Percentiles rank a stretch among this genome's conserved stretches.
Conservation (phyloP, 208 protist species). For the Acanthamoeba rhysodes region DNA sequence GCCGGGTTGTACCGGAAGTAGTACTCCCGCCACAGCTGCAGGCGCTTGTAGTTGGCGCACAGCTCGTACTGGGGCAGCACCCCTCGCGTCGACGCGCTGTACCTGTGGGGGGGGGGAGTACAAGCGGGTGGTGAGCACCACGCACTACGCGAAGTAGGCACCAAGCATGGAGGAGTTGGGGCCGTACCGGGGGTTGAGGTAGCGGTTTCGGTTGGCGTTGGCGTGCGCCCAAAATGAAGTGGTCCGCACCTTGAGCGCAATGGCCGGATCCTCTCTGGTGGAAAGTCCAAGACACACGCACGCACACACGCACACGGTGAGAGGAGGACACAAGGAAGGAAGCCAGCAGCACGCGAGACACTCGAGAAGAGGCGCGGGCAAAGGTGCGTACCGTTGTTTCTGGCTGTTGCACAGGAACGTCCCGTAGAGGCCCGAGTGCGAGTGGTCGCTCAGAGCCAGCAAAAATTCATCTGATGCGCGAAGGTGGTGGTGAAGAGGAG, state of each 20-base stretch:
- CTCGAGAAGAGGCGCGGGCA: not conserved
- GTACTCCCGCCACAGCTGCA: constrained; percentile 66
- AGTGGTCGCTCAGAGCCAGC: constrained; percentile 25
- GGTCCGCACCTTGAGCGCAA: constrained; percentile 33
- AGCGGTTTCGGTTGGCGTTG: constrained; percentile 8
- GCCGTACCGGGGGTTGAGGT: constrained; percentile 28
- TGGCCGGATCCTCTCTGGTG: not conserved
- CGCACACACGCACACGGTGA: not conserved
- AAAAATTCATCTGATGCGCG: not conserved
- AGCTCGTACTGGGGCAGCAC: constrained; percentile 46
- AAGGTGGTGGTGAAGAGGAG: no score
- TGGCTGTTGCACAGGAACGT: constrained; percentile 67
- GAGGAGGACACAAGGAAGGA: not conserved
- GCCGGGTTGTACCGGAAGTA: constrained; percentile 46
- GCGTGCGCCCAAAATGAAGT: constrained; percentile 58
- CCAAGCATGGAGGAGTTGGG: not conserved
- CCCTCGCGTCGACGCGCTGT: not conserved
- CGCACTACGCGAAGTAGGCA: not conserved
- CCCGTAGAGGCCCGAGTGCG: constrained; percentile 45
- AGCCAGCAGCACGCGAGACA: not conserved
- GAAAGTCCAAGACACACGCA: not conserved
- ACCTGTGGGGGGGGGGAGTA: not conserved
- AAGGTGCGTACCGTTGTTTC: not conserved
- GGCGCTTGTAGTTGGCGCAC: constrained; percentile 44
- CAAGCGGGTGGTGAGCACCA: not conserved